These are phyloP conservation scores for Lentinula detonsa DNA, from an alignment of 768 basidiomycete genomes.

Conservation along the genomic window DNA sequence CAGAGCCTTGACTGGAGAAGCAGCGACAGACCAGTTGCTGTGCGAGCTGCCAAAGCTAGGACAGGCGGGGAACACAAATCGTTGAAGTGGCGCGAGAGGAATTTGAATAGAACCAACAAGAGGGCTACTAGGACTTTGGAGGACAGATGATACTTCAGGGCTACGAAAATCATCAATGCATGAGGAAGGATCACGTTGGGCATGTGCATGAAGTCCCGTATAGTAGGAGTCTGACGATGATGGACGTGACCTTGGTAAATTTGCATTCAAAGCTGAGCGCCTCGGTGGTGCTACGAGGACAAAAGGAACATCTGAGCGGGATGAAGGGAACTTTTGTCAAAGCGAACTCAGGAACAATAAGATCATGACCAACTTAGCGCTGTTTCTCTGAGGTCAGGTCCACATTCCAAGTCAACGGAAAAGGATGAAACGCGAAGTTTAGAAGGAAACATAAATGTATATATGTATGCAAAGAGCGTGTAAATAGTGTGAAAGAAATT, in stretches of 20 bases:
- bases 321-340: background rate
- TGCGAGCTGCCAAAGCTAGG: background rate
- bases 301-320: background rate
- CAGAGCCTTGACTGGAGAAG: background rate
- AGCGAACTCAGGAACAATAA: background rate
- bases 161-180: background rate
- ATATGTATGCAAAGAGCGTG: conserved; percentile 3
- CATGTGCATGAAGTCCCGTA: too few relatives aligned
- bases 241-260: background rate
- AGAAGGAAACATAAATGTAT: background rate
- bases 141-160: too few relatives aligned
- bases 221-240: too few relatives aligned
- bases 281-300: background rate
- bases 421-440: background rate
- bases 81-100: conserved; percentile 1
- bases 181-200: background rate
- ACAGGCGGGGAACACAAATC: background rate
- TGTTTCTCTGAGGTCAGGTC: background rate
- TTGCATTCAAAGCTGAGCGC: background rate
- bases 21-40: background rate
- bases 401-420: conserved; percentile 2
- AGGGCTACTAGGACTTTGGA: background rate
- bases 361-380: background rate
- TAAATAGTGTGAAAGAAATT: background rate
- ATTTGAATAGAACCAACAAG: background rate